These are phyloP conservation scores for Globisporangium parvum DNA, from an alignment of 352 stramenopile genomes.

Conservation along the genomic window DNA sequence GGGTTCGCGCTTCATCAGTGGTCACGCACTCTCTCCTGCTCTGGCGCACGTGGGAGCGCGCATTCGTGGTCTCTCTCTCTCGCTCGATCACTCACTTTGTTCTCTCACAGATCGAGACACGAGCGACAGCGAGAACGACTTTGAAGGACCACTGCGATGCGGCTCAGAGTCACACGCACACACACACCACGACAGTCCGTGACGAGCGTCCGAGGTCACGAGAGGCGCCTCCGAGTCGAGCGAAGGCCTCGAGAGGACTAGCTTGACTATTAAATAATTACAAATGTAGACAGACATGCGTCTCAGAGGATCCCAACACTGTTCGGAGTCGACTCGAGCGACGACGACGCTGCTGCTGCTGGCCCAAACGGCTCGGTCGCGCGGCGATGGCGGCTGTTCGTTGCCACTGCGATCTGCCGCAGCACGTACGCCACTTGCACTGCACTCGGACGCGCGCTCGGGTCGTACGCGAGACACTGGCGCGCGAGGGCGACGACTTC, in stretches of 20 bases:
- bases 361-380: neutral
- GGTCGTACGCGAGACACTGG: slow-evolving; percentile 30
- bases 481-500: slow-evolving; percentile 27
- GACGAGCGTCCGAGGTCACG: no score
- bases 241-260: neutral
- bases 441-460: slow-evolving; percentile 25
- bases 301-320: slow-evolving; percentile 4
- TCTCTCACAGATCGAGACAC: no score
- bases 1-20: no score
- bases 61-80: no score
- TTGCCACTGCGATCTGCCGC: slow-evolving; percentile 17
- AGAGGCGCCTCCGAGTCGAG: no score
- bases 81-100: no score
- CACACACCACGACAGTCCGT: no score
- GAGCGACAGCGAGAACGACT: no score
- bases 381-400: neutral
- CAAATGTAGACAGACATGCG: neutral
- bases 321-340: neutral
- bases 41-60: no score
- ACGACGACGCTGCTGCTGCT: neutral
- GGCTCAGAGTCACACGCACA: no score
- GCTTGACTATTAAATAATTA: neutral
- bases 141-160: no score
- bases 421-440: slow-evolving; percentile 32
- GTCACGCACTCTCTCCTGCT: no score